Base-by-base conservation (phyloP, 2,329 filamentous ascomycete species). In the Sclerotinia subarctica region DNA sequence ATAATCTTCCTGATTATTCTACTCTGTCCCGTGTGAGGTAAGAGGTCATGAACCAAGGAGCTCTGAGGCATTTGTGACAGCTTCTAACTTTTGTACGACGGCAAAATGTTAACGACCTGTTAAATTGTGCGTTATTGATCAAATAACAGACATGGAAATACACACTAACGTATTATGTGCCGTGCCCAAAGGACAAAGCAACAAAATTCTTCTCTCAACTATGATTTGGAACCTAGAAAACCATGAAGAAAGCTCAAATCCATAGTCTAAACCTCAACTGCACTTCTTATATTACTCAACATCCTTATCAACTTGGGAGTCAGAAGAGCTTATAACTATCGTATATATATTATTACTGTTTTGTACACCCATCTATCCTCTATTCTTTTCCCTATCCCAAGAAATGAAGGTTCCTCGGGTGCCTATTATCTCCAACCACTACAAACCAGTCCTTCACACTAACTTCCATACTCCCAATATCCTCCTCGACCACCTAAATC, bases 391-490 rank as follows among this genome's bases (percentile, higher is more conserved):
- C 35, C 10, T 15, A 15, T 35, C 13, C 38, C 19, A 10, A 54
- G 10, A 13, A 7, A 35, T n/a, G 10, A 35, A 15, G 32, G n/a
- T 2, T 54, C 19, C n/a, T 13, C 29, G 4, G 5, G 1, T 38
- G 35, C 1, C 11, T 2, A 38, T 11, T 21, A 19, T 17, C 6
- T n/a, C 35, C 5, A 32, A 24, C 38, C 13, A 57, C 2, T 15
- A 17, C 10, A 42, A 42, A 54, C 26, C 52, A 54, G 17, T 11
- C 6, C 6, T 47, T 17, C n/a, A 26, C 11, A 5, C 5, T 29
- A 66, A 49, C 11, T 6, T 32, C 60, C 66, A 5, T 19, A 54
- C 19, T 67, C 60, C 66, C 60, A 68, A 51, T 68, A 68, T 24
- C 66, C 66, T 15, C 19, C 19, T 35, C 59, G 21, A 29, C 49